Conservation (phyloP, 768 basidiomycete genomes). For the Tricholoma sp. region DNA sequence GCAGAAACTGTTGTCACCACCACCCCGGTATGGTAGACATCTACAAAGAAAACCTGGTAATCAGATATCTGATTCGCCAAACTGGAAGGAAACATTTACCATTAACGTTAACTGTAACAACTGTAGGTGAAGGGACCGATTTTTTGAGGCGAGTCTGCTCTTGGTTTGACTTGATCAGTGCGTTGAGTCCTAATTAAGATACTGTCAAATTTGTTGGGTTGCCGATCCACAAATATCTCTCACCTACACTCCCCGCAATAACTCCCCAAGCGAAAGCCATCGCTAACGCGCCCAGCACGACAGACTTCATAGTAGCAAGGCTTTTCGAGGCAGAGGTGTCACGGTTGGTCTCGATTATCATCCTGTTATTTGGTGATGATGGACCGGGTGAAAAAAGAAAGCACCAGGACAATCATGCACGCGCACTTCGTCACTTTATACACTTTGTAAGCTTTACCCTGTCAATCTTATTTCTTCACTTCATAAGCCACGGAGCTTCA, state of each 20-base stretch:
- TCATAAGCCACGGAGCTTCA: neutral
- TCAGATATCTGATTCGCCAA: neutral
- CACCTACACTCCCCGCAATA: slow-evolving; percentile 17
- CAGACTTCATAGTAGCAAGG: slow-evolving; percentile 8
- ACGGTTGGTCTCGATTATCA: neutral
- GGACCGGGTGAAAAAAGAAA: neutral
- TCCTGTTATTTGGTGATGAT: neutral
- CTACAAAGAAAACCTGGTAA: slow-evolving; percentile 16
- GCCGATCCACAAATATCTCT: neutral
- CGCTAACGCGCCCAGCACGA: slow-evolving; percentile 10
- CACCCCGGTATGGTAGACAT: slow-evolving; percentile 33
- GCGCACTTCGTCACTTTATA: neutral
- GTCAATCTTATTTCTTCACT: neutral
- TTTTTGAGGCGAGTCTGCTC: slow-evolving; percentile 27
- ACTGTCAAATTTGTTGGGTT: neutral
- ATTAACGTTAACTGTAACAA: slow-evolving; percentile 31
- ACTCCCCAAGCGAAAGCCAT: slow-evolving; percentile 18
- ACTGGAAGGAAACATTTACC: slow-evolving; percentile 16
- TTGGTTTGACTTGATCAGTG: slow-evolving; percentile 37
- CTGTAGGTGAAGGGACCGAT: slow-evolving; percentile 26
- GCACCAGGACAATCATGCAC: neutral
- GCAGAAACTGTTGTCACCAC: slow-evolving; percentile 31
- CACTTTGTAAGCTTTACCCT: neutral
- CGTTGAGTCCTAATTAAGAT: slow-evolving; percentile 30
- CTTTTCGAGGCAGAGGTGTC: neutral